These are phyloP conservation scores for Fraxinus paxiana DNA, from an alignment of 305 asterid species.

Conservation along the genomic window DNA sequence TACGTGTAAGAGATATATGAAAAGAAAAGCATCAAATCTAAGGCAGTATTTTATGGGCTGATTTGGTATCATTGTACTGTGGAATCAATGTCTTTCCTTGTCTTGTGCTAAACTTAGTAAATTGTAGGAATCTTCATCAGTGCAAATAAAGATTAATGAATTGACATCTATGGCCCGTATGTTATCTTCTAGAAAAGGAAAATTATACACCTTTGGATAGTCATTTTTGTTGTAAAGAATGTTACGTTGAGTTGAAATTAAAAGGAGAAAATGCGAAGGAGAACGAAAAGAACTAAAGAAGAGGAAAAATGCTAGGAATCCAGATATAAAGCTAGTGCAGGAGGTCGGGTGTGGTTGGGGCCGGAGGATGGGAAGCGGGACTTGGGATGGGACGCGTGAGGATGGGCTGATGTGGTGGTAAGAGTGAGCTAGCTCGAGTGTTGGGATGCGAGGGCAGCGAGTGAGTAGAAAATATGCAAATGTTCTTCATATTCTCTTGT, in stretches of 20 bases:
- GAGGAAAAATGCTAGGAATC: background rate
- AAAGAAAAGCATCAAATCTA: background rate
- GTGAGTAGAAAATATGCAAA: background rate
- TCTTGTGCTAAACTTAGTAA: slow-evolving; percentile 7
- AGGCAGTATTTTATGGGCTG: background rate
- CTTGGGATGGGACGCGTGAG: background rate
- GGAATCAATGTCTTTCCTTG: slow-evolving; percentile 8
- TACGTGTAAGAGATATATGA: background rate
- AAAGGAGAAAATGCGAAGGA: background rate
- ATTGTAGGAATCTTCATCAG: slow-evolving; percentile 4
- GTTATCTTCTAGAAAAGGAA: background rate
- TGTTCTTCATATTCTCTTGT: background rate
- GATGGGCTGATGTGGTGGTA: background rate
- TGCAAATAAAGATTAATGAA: background rate
- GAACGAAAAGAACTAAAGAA: background rate
- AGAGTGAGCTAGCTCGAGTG: background rate
- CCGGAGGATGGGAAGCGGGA: background rate
- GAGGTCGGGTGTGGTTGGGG: background rate
- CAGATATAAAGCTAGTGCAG: background rate
- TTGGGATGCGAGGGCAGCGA: background rate
- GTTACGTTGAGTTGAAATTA: background rate
- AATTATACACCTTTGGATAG: background rate
- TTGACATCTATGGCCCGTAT: background rate
- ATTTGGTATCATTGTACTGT: background rate
- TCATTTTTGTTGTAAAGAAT: background rate